phyloP scores from a whole-genome alignment of 2,329 filamentous ascomycete genomes.

The Scedosporium minutisporum region DNA sequence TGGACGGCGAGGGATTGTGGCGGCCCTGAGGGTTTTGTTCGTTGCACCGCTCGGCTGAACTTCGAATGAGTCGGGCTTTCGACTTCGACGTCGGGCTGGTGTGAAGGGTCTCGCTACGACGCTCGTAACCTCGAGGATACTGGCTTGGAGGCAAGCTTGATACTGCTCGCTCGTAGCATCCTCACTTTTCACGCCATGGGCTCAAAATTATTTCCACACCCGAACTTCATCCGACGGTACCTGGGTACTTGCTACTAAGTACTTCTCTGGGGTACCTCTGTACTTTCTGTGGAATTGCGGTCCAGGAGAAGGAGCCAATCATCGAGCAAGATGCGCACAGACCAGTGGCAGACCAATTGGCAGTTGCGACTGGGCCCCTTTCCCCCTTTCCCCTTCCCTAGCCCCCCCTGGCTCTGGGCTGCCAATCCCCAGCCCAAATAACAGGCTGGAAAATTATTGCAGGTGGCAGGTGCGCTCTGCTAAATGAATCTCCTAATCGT shows the following conservation, averaged over 20 bases:
- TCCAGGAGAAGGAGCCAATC: constrained; percentile 13
- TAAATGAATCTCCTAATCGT: constrained; percentile 2
- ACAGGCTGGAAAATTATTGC: constrained; percentile 8
- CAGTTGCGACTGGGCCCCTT: constrained; percentile 21
- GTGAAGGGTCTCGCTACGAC: not conserved
- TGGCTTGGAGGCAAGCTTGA: not conserved
- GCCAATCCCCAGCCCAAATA: constrained; percentile 4
- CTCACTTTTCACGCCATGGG: constrained; percentile 1
- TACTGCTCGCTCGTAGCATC: not conserved
- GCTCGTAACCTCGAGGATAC: not conserved
- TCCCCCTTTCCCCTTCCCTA: constrained; percentile 27
- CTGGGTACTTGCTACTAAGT: constrained; percentile 5
- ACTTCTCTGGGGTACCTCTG: constrained; percentile 2
- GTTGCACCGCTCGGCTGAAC: not conserved
- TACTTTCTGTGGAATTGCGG: not conserved
- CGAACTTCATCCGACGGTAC: constrained; percentile 5
- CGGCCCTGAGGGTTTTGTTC: not conserved
- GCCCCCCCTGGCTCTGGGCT: constrained; percentile 2
- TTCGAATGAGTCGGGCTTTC: not conserved
- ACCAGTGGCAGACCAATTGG: constrained; percentile 9
- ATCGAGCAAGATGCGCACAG: constrained; percentile 8
- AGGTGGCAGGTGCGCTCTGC: constrained; percentile 5
- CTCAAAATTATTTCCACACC: constrained; percentile 7
- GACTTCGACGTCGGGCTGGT: too few relatives aligned
- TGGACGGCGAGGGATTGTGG: not conserved